A percentile compares a stretch with the other conserved stretches of the same genome.
These are phyloP conservation scores for Malania oleifera DNA, from an alignment of 164 flowering plant species.

Conservation along the genomic window DNA sequence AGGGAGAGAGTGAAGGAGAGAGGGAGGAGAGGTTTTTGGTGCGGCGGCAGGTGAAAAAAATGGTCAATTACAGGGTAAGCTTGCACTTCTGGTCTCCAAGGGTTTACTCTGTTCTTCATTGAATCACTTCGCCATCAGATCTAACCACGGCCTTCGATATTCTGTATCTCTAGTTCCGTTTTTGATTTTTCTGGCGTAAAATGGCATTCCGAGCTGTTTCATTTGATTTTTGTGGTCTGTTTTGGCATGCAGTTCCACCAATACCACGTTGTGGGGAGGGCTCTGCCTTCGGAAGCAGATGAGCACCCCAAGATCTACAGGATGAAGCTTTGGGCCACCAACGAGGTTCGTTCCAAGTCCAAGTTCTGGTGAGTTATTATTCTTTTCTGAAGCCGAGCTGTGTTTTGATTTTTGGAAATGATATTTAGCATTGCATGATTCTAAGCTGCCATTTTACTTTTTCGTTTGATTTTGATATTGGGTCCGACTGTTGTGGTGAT, in stretches of 20 bases:
- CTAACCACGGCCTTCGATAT: background rate
- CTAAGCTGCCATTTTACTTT: background rate
- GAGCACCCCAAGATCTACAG: constrained; percentile 85
- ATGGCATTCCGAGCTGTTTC: too few relatives aligned
- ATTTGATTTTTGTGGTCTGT: background rate
- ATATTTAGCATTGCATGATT: background rate
- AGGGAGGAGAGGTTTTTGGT: constrained; percentile 5
- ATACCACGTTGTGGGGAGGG: constrained; percentile 88
- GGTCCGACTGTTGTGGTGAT: background rate
- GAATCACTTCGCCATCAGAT: background rate
- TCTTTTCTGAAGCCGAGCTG: background rate
- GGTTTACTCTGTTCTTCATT: background rate
- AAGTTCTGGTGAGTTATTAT: constrained; percentile 58
- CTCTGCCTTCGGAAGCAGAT: constrained; percentile 62
- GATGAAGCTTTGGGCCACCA: constrained; percentile 93
- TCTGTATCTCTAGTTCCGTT: background rate
- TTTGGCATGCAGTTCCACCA: constrained; percentile 63
- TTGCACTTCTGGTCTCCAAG: background rate
- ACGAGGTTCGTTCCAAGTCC: constrained; percentile 83
- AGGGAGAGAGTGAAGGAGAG: constrained; percentile 11
- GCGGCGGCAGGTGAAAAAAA: too few relatives aligned
- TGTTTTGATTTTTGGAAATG: background rate
- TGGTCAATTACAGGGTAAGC: constrained; percentile 48
- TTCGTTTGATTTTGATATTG: background rate
- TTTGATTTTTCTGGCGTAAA: too few relatives aligned